These are phyloP conservation scores for Penicillium sp. DNA, from an alignment of 2,329 filamentous ascomycete genomes.

Conservation along the genomic window DNA sequence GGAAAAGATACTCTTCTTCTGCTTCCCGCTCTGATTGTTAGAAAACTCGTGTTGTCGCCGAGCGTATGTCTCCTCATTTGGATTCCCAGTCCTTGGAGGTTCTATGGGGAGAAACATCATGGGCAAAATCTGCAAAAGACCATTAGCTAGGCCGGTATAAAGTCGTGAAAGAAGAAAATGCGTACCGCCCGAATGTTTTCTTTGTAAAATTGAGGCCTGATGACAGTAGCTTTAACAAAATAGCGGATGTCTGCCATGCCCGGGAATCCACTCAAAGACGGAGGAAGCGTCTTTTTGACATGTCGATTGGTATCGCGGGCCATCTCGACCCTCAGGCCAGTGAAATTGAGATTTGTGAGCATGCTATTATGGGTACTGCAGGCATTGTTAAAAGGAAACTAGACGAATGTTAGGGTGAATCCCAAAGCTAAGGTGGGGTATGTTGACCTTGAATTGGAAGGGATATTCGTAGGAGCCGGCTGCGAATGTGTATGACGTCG, in stretches of 20 bases:
- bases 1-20: slow-evolving; percentile 61
- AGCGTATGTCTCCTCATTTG: slow-evolving; percentile 79
- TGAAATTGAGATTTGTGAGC: slow-evolving; percentile 48
- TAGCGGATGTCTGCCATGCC: slow-evolving; percentile 88
- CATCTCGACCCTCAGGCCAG: slow-evolving; percentile 47
- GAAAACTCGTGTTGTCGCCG: slow-evolving; percentile 66
- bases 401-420: background rate
- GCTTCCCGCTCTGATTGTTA: slow-evolving; percentile 39
- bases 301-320: slow-evolving; percentile 56
- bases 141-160: background rate
- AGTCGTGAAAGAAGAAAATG: background rate
- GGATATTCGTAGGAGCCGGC: slow-evolving; percentile 50
- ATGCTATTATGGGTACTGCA: slow-evolving; percentile 47
- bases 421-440: background rate
- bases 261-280: slow-evolving; percentile 82
- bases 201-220: slow-evolving; percentile 82
- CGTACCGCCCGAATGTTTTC: slow-evolving; percentile 71
- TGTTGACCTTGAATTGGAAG: slow-evolving; percentile 49
- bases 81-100: slow-evolving; percentile 67
- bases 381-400: slow-evolving; percentile 53
- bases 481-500: slow-evolving; percentile 45
- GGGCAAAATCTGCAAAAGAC: slow-evolving; percentile 44
- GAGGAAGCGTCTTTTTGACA: slow-evolving; percentile 82
- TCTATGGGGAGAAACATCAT: slow-evolving; percentile 94
- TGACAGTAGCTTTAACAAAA: slow-evolving; percentile 92